phyloP scores from a whole-genome alignment of 2,329 filamentous ascomycete species.

The Ophiostoma tasmaniense region DNA sequence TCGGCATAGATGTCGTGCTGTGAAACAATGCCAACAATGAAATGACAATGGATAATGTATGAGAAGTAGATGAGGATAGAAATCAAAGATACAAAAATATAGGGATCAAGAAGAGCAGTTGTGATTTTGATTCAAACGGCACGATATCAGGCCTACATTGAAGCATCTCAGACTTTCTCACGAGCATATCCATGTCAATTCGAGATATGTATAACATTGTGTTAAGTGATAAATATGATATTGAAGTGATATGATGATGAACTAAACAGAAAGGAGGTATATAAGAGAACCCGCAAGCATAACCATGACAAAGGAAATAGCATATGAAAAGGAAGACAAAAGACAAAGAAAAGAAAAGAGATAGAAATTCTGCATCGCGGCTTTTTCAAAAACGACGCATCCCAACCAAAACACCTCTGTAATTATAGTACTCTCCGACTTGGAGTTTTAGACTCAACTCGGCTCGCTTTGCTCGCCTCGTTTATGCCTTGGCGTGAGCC shows the following conservation, averaged over 20 bases:
- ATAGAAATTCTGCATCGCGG: neutral
- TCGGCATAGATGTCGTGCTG: neutral
- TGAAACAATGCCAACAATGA: neutral
- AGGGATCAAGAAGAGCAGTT: neutral
- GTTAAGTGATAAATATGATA: too few relatives aligned
- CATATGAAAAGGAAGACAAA: neutral
- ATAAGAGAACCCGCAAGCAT: neutral
- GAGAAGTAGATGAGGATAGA: neutral
- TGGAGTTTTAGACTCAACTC: too few relatives aligned
- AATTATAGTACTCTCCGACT: neutral
- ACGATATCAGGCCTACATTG: too few relatives aligned
- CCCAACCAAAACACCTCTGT: neutral
- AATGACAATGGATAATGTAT: neutral
- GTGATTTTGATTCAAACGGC: too few relatives aligned
- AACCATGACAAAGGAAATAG: neutral
- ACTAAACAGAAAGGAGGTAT: constrained; percentile 5
- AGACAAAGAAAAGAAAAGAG: neutral
- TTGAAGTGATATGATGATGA: neutral
- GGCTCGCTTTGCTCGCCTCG: too few relatives aligned
- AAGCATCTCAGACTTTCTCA: too few relatives aligned
- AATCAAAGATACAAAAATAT: neutral
- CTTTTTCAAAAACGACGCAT: neutral
- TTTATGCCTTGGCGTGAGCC: constrained; percentile 12
- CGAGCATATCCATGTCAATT: too few relatives aligned
- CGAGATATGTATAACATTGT: too few relatives aligned